Evolutionary conservation across 2,329 filamentous ascomycete genomes (phyloP), one percentile per base, ranked within the genome.

Genomic region (Aspergillus uvarum): DNA sequence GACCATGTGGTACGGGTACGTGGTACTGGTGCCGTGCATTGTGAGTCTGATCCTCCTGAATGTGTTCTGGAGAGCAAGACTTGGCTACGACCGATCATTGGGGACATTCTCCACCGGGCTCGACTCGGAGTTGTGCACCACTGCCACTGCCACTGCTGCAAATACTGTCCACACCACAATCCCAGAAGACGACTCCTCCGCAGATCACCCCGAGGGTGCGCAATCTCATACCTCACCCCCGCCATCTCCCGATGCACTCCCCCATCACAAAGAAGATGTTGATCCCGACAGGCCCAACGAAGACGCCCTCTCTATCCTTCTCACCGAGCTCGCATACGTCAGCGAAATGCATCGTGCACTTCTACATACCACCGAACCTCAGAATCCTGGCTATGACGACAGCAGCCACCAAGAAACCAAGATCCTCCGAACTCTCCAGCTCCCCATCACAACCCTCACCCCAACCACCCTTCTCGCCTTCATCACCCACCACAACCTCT

Each of bases 1-100:
- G 0, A 80, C 78, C 3, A 65, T 70, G 29, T 85, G 83, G 83
- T 82, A 79, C 77, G 83, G 79, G 2, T 85, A 85, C 52, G 72
- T 83, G 0, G 73, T 84, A 0, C 69, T 85, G 4, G 73, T 80
- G 2, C 83, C 82, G 0, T 83, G 83, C 62, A 81, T 85, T 8
- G 58, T 80, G 3, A 72, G 76, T 0, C 76, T 80, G 1, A 72
- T 81, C 2, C 69, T 78, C 7, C 80, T 79, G 66, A 84, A 84
- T 54, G 70, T 76, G n/a, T 78, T 81, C 68, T 84, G 81, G 80
- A 71, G 82, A 1, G 68, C 68, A 4, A 70, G 76, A 22, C 74
- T 84, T 1, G 81, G 81, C 0, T 84, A 85, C 58, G 75, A 79
- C 54, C 73, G 79, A 0, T 71, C 72, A 2, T 57, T 74, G 1